A percentile compares a stretch with the other conserved stretches of the same genome.
Conservation (phyloP, 2,329 filamentous ascomycete genomes). For the Epichloe typhina region DNA sequence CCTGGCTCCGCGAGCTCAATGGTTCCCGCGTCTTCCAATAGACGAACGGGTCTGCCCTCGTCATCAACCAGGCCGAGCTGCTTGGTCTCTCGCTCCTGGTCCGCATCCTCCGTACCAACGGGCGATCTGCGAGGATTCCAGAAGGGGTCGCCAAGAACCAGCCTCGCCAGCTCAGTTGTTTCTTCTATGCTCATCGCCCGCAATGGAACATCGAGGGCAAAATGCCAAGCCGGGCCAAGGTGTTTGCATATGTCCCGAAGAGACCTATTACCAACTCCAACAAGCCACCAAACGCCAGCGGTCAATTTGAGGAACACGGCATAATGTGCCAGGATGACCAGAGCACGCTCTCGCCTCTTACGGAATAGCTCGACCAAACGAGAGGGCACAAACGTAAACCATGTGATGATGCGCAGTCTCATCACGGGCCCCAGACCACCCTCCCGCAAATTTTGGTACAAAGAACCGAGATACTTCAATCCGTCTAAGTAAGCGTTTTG, state of each 20-base stretch:
- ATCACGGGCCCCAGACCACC: constrained; percentile 31
- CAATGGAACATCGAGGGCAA: constrained; percentile 18
- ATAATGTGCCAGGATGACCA: constrained; percentile 41
- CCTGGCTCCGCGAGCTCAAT: constrained; percentile 3
- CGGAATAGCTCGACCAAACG: constrained; percentile 31
- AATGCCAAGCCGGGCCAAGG: constrained; percentile 26
- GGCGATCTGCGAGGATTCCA: constrained; percentile 20
- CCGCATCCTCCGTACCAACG: not conserved
- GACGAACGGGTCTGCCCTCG: constrained; percentile 1
- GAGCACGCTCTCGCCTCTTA: constrained; percentile 28
- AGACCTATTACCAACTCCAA: constrained; percentile 31
- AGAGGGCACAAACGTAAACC: constrained; percentile 36
- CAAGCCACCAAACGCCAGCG: constrained; percentile 35
- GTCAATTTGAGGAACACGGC: constrained; percentile 35
- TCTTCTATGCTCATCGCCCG: constrained; percentile 20
- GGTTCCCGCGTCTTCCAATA: not conserved
- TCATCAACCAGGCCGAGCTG: constrained; percentile 6
- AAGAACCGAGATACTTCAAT: constrained; percentile 35
- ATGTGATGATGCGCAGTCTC: constrained; percentile 36
- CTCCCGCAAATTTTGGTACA: constrained; percentile 33
- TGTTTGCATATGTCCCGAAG: constrained; percentile 29
- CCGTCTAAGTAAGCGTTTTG: constrained; percentile 30
- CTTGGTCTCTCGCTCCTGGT: not conserved
- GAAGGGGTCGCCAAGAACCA: constrained; percentile 30
- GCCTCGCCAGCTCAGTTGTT: constrained; percentile 22